phyloP scores from a whole-genome alignment of 1,139 yeast species.

The Hyphopichia burtonii region DNA sequence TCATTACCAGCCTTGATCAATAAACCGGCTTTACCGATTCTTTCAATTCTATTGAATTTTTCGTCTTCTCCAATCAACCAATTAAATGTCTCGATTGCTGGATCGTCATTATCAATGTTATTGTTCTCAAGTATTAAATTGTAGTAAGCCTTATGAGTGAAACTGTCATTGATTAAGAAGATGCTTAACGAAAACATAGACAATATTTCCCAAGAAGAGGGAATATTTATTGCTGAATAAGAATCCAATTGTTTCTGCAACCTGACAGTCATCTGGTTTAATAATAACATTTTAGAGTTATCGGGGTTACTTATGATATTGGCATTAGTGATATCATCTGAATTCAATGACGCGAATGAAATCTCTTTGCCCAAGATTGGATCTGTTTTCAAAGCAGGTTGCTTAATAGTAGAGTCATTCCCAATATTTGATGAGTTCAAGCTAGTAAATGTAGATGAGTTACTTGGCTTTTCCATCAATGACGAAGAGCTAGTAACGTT shows the following conservation, averaged over 20 bases:
- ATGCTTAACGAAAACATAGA: slow-evolving; percentile 39
- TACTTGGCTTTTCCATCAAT: slow-evolving; percentile 32
- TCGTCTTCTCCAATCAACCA: slow-evolving; percentile 40
- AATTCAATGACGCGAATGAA: slow-evolving; percentile 11
- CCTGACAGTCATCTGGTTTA: slow-evolving; percentile 35
- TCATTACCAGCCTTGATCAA: slow-evolving; percentile 32
- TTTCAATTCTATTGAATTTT: slow-evolving; percentile 29
- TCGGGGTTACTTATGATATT: slow-evolving; percentile 24
- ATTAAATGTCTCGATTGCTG: slow-evolving; percentile 17
- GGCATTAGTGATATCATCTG: slow-evolving; percentile 18
- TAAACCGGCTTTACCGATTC: slow-evolving; percentile 48
- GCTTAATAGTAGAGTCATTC: slow-evolving; percentile 1
- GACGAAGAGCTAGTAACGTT: slow-evolving; percentile 38
- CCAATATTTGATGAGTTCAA: slow-evolving; percentile 18
- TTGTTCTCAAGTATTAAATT: slow-evolving; percentile 26
- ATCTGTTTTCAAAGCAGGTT: background rate
- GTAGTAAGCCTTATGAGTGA: slow-evolving; percentile 26
- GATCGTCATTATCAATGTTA: slow-evolving; percentile 10
- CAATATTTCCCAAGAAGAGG: slow-evolving; percentile 45
- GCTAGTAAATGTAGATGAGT: slow-evolving; percentile 39
- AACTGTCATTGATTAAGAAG: slow-evolving; percentile 25
- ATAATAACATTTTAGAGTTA: slow-evolving; percentile 17
- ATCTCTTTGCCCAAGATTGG: slow-evolving; percentile 3
- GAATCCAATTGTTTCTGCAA: slow-evolving; percentile 39
- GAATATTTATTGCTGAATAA: slow-evolving; percentile 27